Evolutionary conservation across 148 eudicot genomes (phyloP), one percentile per base, ranked within the genome.

Genomic region (Arbutus unedo): DNA sequence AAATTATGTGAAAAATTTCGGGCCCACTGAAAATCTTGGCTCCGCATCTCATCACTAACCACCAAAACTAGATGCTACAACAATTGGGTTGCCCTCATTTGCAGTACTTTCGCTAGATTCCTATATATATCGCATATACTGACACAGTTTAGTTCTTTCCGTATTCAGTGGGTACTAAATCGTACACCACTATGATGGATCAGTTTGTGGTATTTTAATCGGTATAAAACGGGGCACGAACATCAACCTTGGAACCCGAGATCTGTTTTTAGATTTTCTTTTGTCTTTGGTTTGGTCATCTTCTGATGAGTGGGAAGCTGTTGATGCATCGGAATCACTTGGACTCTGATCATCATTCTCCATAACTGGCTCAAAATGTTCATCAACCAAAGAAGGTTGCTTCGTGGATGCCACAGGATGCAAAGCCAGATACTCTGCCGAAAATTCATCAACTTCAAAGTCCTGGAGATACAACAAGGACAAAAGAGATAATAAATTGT

Each of bases 321-420:
- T 82, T 31, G 93, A 88, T 70, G 80, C 93, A 78, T 91, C 98
- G 70, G 89, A 88, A 79, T 89, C 92, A 55, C 82, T 86, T 9
- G 31, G 57, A 78, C 67, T 53, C 67, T 77, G 83, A 25, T 85
- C 89, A 9, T 81, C 87, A 70, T 82, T 89, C 80, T 85, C 91
- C 60, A 77, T 7, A 72, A 93, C 82, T 83, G 89, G 92, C 76
- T 95, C 92, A 88, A 95, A 92, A 92, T 95, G 98, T 76, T 95
- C 95, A 73, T 92, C 89, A 66, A 92, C 86, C 87, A 91, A 83
- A 80, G 90, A 81, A 53, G 89, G 83, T 80, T 82, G 90, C 75
- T 88, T 90, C 72, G 78, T 77, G 48, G 92, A 18, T 56, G 94
- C 81, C 73, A 90, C 79, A 19, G 94, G 95, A 84, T 88, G 93